Evolutionary conservation across 2,329 filamentous ascomycete species (phyloP).

Genomic region (Monilinia laxa): DNA sequence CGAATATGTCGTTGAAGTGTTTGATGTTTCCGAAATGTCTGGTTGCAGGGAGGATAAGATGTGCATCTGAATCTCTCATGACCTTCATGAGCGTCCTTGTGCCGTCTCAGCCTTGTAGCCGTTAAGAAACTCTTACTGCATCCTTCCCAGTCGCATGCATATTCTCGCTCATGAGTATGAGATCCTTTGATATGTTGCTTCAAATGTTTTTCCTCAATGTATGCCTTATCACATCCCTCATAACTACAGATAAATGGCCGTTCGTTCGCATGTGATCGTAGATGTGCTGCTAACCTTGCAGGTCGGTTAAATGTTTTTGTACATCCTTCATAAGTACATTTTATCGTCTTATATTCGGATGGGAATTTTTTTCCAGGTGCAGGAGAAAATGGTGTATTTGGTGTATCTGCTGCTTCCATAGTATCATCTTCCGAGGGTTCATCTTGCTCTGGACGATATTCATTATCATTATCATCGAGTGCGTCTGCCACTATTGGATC

Average conservation of each 20-base stretch:
- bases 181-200: conserved; percentile 81
- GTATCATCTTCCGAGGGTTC: conserved; percentile 40
- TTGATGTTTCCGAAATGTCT: conserved; percentile 83
- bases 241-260: conserved; percentile 73
- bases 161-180: conserved; percentile 69
- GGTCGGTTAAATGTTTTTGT: conserved; percentile 85
- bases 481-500: conserved; percentile 35
- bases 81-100: conserved; percentile 75
- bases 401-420: conserved; percentile 44
- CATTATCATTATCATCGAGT: conserved; percentile 44
- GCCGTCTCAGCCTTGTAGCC: conserved; percentile 71
- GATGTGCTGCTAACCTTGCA: conserved; percentile 73
- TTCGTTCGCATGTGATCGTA: conserved; percentile 82
- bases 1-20: conserved; percentile 82
- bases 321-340: conserved; percentile 73
- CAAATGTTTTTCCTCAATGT: conserved; percentile 82
- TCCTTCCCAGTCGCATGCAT: conserved; percentile 67
- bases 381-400: conserved; percentile 52
- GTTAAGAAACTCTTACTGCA: conserved; percentile 84
- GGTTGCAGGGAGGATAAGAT: conserved; percentile 66
- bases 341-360: conserved; percentile 73
- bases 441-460: conserved; percentile 41
- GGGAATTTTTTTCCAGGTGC: conserved; percentile 53
- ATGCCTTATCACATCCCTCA: conserved; percentile 74
- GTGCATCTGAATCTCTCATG: conserved; percentile 74